Base-by-base conservation (phyloP, 2,329 filamentous ascomycete genomes). In the Periglandula ipomoeae region DNA sequence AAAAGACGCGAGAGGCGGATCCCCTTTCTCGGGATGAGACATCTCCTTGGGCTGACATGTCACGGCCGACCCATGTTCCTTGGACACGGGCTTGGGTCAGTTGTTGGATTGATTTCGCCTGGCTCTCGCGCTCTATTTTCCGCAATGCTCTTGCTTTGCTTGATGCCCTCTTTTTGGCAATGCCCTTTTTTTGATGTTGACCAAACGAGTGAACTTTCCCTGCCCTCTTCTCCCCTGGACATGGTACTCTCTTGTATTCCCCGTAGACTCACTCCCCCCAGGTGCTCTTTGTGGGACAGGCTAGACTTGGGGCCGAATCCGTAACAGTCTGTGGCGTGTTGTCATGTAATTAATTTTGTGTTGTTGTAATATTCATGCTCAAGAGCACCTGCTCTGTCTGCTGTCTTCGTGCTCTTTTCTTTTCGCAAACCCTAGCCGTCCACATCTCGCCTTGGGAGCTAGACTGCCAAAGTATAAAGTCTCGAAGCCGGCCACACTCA, bases 11-110 rank as follows among this genome's bases (percentile, higher is more conserved):
- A 44, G 48, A 50, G 44, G 27, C 47, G 44, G 44, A 47, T 51
- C 46, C 50, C 56, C 47, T 54, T 55, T 53, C 49, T 56, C 53
- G 52, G 55, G 53, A 55, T 58, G 54, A 61, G 59, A 61, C 58
- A 59, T 39, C 30, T 50, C 50, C 51, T 50, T 51, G 53, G 53
- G 22, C 52, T 53, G 55, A 57, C 58, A 57, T 52, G 56, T 57
- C 59, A 60, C 52, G 58, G 50, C 45, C n/a, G 8, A 27, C 47
- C 51, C 51, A 49, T 50, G 44, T 53, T 52, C 24, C 40, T 42
- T 46, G 44, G 44, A 24, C 5, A 13, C 30, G 15, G 30, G 7
- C 30, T 15, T 32, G 30, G 30, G 11, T 32, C 30, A 32, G 9
- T 32, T 10, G 19, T 22, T 38, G 35, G 24, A 27, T 35, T 40